Percentiles rank a stretch among this genome's conserved stretches.
phyloP scores from a whole-genome alignment of 2,329 filamentous ascomycete genomes.

The Aspergillus sp. region DNA sequence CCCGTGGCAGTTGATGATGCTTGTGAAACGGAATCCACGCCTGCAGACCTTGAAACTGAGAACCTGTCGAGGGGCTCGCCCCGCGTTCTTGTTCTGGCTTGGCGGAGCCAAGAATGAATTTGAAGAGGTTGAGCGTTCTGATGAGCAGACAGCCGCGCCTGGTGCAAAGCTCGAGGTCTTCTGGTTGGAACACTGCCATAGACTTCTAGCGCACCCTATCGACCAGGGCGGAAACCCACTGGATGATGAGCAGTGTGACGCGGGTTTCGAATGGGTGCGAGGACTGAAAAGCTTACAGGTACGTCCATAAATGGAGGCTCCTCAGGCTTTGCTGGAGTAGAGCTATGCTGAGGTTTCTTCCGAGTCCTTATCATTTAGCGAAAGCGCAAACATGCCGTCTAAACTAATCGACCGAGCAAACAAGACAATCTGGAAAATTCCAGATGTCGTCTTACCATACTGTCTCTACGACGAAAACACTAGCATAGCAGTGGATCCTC shows the following conservation, averaged over 20 bases:
- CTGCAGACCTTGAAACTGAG: constrained; percentile 35
- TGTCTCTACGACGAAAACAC: constrained; percentile 16
- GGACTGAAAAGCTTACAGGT: constrained; percentile 30
- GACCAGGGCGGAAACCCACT: constrained; percentile 15
- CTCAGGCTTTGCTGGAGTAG: neutral
- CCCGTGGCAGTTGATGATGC: constrained; percentile 37
- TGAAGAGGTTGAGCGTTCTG: constrained; percentile 12
- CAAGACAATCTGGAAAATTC: constrained; percentile 32
- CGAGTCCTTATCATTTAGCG: constrained; percentile 35
- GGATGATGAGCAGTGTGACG: constrained; percentile 21
- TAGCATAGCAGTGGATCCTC: constrained; percentile 33
- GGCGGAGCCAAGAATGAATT: constrained; percentile 28
- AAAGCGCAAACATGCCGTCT: constrained; percentile 30
- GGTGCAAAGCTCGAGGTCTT: constrained; percentile 30
- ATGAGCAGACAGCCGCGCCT: constrained; percentile 17
- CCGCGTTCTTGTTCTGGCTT: constrained; percentile 42
- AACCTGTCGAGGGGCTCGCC: constrained; percentile 38
- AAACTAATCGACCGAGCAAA: constrained; percentile 31
- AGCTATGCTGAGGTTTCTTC: neutral
- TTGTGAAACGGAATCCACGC: constrained; percentile 36
- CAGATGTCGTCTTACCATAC: constrained; percentile 32
- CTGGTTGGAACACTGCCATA: constrained; percentile 36
- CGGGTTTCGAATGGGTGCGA: constrained; percentile 34
- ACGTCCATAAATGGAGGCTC: constrained; percentile 5
- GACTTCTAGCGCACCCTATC: constrained; percentile 20